These are phyloP conservation scores for Boechera divaricarpa DNA, from an alignment of 345 rosid species.

Conservation along the genomic window DNA sequence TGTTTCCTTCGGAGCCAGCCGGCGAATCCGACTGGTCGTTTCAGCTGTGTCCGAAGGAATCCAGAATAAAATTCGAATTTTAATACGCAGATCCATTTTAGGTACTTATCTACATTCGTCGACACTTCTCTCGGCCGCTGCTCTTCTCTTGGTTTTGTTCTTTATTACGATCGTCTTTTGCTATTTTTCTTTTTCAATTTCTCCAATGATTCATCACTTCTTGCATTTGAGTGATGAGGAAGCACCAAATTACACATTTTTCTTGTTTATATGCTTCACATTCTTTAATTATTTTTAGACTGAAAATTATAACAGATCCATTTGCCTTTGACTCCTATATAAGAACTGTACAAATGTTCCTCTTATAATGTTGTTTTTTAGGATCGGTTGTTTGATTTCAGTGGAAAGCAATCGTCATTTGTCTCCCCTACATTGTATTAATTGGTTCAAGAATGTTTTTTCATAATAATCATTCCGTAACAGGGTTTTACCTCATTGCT, in stretches of 20 bases:
- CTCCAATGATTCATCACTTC: conserved; percentile 6
- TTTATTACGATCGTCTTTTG: conserved; percentile 16
- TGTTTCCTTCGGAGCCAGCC: conserved; percentile 32
- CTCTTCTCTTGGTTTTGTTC: conserved; percentile 6
- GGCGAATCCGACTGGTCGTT: conserved; percentile 36
- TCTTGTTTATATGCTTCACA: background rate
- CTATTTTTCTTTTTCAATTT: background rate
- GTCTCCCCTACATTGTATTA: background rate
- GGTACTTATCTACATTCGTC: conserved; percentile 26
- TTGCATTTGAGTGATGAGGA: conserved; percentile 24
- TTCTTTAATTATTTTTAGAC: background rate
- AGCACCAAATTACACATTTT: conserved; percentile 1
- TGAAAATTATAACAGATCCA: conserved; percentile 15
- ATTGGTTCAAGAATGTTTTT: conserved; percentile 5
- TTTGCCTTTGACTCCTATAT: conserved; percentile 9
- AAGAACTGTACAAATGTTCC: background rate
- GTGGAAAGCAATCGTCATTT: background rate
- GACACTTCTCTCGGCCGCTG: background rate
- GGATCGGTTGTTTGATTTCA: background rate
- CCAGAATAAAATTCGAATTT: background rate
- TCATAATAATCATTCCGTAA: background rate
- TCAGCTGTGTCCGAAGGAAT: conserved; percentile 36
- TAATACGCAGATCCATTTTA: conserved; percentile 7
- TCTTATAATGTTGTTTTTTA: conserved; percentile 2
- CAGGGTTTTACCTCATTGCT: background rate